Evolutionary conservation across 768 basidiomycete genomes (phyloP), one percentile per base, ranked within the genome.

Genomic region (Sarcodon sp.): DNA sequence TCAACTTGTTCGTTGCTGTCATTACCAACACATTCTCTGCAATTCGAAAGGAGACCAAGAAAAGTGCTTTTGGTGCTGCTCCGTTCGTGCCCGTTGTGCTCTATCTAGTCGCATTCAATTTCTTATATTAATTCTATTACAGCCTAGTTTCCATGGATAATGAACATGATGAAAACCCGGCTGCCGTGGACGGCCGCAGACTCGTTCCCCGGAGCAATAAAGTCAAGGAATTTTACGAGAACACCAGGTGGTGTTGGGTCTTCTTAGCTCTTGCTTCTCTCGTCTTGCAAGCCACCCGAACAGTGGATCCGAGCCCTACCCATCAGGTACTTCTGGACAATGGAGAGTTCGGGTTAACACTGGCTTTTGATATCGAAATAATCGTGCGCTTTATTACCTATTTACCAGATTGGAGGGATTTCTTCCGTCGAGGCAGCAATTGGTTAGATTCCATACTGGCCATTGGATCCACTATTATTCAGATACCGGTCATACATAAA

Each of bases 1-100:
- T 93, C 70, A 91, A 92, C 60, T 64, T 96, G 39, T 86, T 93
- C 60, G 88, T 96, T 48, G 92, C 93, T 13, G 91, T 96, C n/a
- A 93, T 94, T 53, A 89, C 90, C 31, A 86, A 90, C 57, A 87
- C 88, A 0, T 98, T 98, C 61, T 79, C 79, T 13, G 87, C 85
- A 12, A 96, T 96, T 51, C 71, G 89, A 34, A 73, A 78, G 4
- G 82, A 89, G 57, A 96, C 93, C 3, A 77, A 81, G 61, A 85
- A 83, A 60, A 91, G 87, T 61, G 94, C 93, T 0, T 98, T 97
- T 61, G 91, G 90, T 34, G 88, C 88, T 32, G 79, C 75, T 3
- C 69, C 75, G 80, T 82, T 62, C 45, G 79, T 70, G 7, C 41
- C 32, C n/a, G n/a, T 47, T 51, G 12, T n/a, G 36, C n/a, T 13